These are phyloP conservation scores for Abrus precatorius DNA, from an alignment of 306 rosid genomes.

Conservation along the genomic window DNA sequence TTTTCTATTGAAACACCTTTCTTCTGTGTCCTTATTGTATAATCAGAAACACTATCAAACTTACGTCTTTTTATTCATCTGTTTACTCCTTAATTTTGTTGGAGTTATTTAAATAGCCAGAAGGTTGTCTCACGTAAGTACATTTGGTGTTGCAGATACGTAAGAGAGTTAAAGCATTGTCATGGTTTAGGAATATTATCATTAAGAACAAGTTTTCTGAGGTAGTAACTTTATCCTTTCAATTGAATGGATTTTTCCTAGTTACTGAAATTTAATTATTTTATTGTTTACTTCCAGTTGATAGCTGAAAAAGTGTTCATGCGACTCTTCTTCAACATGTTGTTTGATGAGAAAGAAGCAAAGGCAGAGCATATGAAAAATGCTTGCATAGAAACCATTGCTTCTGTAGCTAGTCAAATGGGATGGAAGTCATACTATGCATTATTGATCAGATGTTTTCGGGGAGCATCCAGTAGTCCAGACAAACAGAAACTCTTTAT, in stretches of 20 bases:
- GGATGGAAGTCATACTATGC: slow-evolving; percentile 88
- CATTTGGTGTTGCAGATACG: slow-evolving; percentile 70
- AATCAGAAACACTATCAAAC: slow-evolving; percentile 12
- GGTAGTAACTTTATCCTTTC: slow-evolving; percentile 58
- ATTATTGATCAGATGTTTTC: slow-evolving; percentile 79
- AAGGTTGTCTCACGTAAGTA: not conserved
- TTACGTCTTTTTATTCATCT: slow-evolving; percentile 33
- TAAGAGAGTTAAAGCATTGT: slow-evolving; percentile 84
- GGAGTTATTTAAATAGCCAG: slow-evolving; percentile 22
- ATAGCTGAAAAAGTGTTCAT: slow-evolving; percentile 72
- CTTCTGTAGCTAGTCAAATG: slow-evolving; percentile 81
- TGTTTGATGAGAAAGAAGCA: slow-evolving; percentile 75
- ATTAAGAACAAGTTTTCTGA: slow-evolving; percentile 64
- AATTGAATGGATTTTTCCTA: slow-evolving; percentile 26
- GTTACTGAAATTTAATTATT: slow-evolving; percentile 45
- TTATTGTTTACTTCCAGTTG: slow-evolving; percentile 60
- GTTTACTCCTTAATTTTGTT: slow-evolving; percentile 29
- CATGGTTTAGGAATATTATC: slow-evolving; percentile 70
- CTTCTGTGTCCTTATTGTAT: slow-evolving; percentile 23
- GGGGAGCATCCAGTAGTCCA: slow-evolving; percentile 61
- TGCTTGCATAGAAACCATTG: slow-evolving; percentile 88
- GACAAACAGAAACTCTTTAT: slow-evolving; percentile 75
- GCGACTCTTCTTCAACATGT: slow-evolving; percentile 85
- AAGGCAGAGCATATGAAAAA: slow-evolving; percentile 79
- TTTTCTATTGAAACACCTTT: not conserved